Evolutionary conservation across 208 protist genomes (phyloP), one percentile per base, ranked within the genome.

Genomic region (Wallacemonas rigidus): DNA sequence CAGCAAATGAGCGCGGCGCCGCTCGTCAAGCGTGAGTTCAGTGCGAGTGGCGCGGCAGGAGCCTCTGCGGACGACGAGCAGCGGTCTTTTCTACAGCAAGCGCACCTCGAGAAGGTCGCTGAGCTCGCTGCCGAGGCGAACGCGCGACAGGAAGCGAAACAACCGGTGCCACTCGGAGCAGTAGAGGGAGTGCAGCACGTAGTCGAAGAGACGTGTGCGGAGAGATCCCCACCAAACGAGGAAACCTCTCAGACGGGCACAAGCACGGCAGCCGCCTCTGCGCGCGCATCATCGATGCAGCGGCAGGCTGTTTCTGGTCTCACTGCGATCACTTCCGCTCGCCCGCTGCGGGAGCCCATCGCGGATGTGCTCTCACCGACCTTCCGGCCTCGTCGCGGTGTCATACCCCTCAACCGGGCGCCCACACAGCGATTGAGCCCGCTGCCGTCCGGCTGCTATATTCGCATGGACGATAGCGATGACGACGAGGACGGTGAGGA

Each of bases 281-380:
- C 60, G 14, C 17, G 3, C 45, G 45, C 45, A 6, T 50, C 45
- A 11, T 3, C 36, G 43, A 35, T 41, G 41, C 26, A 26, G 26
- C 26, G 26, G 0, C 26, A 26, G 26, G 26, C 26, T 26, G 26
- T 26, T 26, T 57, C 53, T 7, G 26, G 53, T 17, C 53, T 36
- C 17, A 17, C 15, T 17, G 5, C 26, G 14, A 17, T 6, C 53
- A 17, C 14, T 8, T 36, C 53, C 15, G 8, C 5, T 7, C 56
- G 56, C 15, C 56, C 60, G 6, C 40, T 65, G 36, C 60, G 72
- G 36, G 48, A 83, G 65, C 76, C 83, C 17, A 92, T 89, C 53
- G 74, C 75, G 0, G 81, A 78, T 11, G 82, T 87, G 39, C 73
- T 94, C 35, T 85, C 85, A 1, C 85, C 85, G 14, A 93, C 88